Percentiles rank a stretch among this genome's conserved stretches.
Evolutionary conservation across 2,329 filamentous ascomycete genomes (phyloP).

Genomic region (Ophiocordyceps polyrhachis-furcata): DNA sequence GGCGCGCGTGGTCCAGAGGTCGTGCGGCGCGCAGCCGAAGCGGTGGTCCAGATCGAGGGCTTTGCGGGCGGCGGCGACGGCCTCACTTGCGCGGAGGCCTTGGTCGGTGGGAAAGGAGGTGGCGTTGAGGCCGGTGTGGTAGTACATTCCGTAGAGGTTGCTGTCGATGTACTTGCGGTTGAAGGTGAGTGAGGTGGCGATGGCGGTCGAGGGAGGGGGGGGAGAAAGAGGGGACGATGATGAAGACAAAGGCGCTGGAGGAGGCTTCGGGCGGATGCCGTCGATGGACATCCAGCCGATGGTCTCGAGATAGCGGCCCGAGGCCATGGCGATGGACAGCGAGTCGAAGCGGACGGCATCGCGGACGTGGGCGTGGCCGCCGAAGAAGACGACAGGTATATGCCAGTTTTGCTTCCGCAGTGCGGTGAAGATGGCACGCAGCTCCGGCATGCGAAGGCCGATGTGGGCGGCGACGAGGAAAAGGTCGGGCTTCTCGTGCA

Average conservation of each 20-base stretch:
- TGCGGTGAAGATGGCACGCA: conserved; percentile 55
- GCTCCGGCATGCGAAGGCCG: conserved; percentile 64
- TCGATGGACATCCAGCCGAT: conserved; percentile 83
- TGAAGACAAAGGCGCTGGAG: conserved; percentile 7
- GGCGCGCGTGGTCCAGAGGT: conserved; percentile 65
- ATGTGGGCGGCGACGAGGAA: conserved; percentile 81
- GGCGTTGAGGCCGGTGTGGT: conserved; percentile 58
- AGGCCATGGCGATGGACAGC: conserved; percentile 62
- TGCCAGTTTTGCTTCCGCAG: conserved; percentile 63
- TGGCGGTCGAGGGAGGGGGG: conserved; percentile 5
- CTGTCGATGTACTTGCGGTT: conserved; percentile 80
- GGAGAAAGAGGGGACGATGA: conserved; percentile 1
- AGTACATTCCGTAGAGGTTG: conserved; percentile 67
- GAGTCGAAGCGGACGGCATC: conserved; percentile 68
- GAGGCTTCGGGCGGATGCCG: conserved; percentile 27
- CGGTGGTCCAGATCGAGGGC: conserved; percentile 51
- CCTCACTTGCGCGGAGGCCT: conserved; percentile 50
- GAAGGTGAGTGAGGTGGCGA: conserved; percentile 34
- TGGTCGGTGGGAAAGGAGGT: conserved; percentile 58
- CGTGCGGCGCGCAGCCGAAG: conserved; percentile 67
- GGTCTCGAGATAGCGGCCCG: conserved; percentile 86
- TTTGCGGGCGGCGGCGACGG: conserved; percentile 52
- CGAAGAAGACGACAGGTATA: conserved; percentile 79
- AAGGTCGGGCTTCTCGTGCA: conserved; percentile 69
- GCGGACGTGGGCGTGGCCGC: conserved; percentile 76